Evolutionary conservation across 2,329 filamentous ascomycete genomes (phyloP).

Genomic region (Colletotrichum graminicola): DNA sequence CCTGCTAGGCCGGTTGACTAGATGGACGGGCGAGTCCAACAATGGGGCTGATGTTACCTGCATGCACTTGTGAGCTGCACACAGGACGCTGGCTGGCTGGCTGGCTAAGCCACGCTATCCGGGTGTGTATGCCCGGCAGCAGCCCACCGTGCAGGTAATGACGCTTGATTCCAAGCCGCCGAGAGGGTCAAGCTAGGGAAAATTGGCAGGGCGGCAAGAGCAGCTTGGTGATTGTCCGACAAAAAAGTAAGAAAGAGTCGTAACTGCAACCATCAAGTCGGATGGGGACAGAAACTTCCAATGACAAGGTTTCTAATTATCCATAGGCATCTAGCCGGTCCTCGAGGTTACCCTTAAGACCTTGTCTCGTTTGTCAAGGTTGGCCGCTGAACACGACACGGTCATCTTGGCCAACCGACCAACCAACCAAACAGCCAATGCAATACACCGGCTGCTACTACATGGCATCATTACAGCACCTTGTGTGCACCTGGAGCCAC

Average conservation of each 20-base stretch:
- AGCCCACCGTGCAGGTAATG: not conserved
- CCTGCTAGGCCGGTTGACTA: not conserved
- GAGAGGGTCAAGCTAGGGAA: not conserved
- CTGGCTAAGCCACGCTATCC: not conserved
- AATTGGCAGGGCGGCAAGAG: not conserved
- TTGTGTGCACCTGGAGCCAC: not conserved
- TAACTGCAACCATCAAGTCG: not conserved
- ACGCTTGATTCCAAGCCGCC: not conserved
- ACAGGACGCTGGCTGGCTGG: conserved; percentile 2
- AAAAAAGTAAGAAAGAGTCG: not conserved
- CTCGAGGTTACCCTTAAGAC: not conserved
- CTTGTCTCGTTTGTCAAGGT: not conserved
- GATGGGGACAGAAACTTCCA: not conserved
- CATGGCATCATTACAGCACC: not conserved
- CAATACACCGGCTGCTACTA: not conserved
- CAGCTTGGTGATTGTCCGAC: not conserved
- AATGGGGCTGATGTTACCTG: conserved; percentile 3
- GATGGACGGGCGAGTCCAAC: not conserved
- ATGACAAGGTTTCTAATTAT: not conserved
- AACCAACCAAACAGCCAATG: not conserved
- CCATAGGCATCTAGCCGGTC: too few species aligned
- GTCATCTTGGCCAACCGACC: not conserved
- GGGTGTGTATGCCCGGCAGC: not conserved
- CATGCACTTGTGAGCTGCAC: conserved; percentile 27
- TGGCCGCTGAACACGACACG: not conserved